These are phyloP conservation scores for Macadamia integrifolia DNA, from an alignment of 164 flowering plant genomes.

Conservation along the genomic window DNA sequence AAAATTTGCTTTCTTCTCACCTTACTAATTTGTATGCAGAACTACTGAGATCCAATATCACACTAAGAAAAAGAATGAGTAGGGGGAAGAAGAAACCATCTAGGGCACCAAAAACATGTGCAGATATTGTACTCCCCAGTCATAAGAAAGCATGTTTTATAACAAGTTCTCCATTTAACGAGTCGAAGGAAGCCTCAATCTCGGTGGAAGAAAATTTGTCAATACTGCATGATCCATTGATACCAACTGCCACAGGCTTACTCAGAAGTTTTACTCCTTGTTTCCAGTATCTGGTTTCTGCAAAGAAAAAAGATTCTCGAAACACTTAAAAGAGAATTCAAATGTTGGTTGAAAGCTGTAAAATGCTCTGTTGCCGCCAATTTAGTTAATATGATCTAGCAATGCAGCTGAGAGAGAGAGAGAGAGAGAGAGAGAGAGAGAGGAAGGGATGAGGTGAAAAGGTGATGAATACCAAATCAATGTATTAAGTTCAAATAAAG, in stretches of 20 bases:
- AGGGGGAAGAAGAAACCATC: background rate
- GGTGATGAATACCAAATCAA: background rate
- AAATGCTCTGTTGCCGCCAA: no score
- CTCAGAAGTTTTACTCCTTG: conserved; percentile 89
- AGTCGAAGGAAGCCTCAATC: conserved; percentile 58
- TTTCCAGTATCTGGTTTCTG: conserved; percentile 75
- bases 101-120: background rate
- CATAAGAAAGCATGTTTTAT: conserved; percentile 31
- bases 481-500: background rate
- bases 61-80: background rate
- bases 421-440: no score
- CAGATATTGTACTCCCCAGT: background rate
- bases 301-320: conserved; percentile 1
- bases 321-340: background rate
- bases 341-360: no score
- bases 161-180: conserved; percentile 52
- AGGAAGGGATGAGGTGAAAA: background rate
- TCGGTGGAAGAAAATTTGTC: conserved; percentile 23
- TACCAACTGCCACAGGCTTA: conserved; percentile 41
- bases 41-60: background rate
- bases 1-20: no score
- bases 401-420: background rate
- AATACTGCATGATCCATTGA: conserved; percentile 8
- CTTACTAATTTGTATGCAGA: no score
- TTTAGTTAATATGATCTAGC: no score